A percentile compares a stretch with the other conserved stretches of the same genome.
Conservation (phyloP, 2,329 filamentous ascomycete species). For the Lachnellula hyalina region DNA sequence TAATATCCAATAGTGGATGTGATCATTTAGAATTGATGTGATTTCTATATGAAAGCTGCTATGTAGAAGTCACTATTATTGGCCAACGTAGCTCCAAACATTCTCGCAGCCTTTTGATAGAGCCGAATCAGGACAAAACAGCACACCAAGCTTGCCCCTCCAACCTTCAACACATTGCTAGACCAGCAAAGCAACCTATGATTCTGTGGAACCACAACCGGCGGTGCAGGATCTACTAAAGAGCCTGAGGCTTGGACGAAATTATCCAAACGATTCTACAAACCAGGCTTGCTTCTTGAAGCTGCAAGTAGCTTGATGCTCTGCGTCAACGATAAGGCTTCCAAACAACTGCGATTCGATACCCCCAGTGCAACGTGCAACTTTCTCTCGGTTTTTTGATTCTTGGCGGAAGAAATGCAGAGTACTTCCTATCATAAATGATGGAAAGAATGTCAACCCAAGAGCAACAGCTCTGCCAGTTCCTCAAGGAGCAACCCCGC, state of each 20-base stretch:
- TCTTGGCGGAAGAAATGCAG: constrained; percentile 15
- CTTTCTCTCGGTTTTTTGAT: neutral
- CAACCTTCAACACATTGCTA: neutral
- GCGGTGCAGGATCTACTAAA: neutral
- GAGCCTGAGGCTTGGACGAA: neutral
- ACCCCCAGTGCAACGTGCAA: neutral
- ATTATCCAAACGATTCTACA: neutral
- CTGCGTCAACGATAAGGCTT: constrained; percentile 1
- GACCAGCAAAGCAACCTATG: neutral
- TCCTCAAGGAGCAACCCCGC: constrained; percentile 72
- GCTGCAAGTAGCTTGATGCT: neutral
- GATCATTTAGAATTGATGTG: neutral
- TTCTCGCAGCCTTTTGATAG: constrained; percentile 11
- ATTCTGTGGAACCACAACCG: neutral
- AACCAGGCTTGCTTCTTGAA: neutral
- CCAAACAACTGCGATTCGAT: neutral
- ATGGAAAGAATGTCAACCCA: constrained; percentile 58
- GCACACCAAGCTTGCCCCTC: constrained; percentile 1
- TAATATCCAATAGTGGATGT: neutral
- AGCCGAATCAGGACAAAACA: constrained; percentile 10
- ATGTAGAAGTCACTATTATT: neutral
- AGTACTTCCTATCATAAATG: constrained; percentile 5
- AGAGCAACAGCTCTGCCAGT: constrained; percentile 79
- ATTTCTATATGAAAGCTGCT: neutral
- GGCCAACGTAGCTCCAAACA: constrained; percentile 2